Percentiles rank a stretch among this genome's conserved stretches.
Evolutionary conservation across 129 eudicot species (phyloP).

Genomic region (Arctium minus): DNA sequence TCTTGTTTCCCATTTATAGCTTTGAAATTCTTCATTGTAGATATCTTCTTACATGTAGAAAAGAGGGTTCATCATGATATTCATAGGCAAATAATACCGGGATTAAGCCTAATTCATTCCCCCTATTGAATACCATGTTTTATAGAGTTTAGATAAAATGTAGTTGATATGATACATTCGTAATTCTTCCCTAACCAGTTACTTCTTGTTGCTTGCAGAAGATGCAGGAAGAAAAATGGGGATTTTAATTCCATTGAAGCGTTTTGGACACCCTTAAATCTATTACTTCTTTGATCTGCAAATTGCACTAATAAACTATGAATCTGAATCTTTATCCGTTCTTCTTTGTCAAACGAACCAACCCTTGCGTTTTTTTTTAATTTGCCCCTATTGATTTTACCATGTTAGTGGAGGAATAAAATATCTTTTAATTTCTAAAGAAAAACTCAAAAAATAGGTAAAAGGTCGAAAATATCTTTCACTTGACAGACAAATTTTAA

Average conservation of each 20-base stretch:
- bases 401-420: neutral
- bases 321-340: constrained; percentile 84
- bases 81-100: neutral
- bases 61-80: neutral
- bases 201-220: neutral
- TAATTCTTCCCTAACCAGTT: neutral
- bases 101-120: neutral
- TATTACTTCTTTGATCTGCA: neutral
- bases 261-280: neutral
- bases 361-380: too few species aligned
- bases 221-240: neutral
- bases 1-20: too few species aligned
- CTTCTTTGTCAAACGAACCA: constrained; percentile 82
- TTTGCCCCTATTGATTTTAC: neutral
- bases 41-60: too few species aligned
- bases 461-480: too few species aligned
- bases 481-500: neutral
- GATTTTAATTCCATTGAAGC: neutral
- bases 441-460: too few species aligned
- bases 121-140: neutral
- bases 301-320: constrained; percentile 42
- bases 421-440: too few species aligned
- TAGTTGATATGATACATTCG: neutral
- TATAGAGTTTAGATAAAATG: neutral
- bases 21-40: too few species aligned